Evolutionary conservation across 2,329 filamentous ascomycete genomes (phyloP).

Genomic region (Ophioceras dolichostomum): DNA sequence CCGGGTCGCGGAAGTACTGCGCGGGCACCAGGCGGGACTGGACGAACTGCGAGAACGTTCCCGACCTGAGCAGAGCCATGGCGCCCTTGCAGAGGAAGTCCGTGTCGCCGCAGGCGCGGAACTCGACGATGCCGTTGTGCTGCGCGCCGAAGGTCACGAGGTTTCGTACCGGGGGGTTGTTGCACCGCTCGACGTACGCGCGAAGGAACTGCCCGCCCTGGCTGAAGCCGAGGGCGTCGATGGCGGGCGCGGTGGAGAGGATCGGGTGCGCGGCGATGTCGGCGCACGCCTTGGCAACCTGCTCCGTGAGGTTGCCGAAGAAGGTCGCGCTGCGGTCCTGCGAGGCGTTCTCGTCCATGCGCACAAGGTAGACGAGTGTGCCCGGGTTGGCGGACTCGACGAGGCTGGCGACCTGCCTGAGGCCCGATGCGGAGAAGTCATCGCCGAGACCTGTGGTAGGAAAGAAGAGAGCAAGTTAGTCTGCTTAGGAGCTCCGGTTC

Average conservation of each 20-base stretch:
- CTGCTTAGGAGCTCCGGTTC: background rate
- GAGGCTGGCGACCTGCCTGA: conserved; percentile 59
- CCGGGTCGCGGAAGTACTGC: conserved; percentile 78
- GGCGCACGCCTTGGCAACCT: conserved; percentile 67
- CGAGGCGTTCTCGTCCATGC: conserved; percentile 51
- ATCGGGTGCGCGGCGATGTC: conserved; percentile 65
- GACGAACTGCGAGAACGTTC: conserved; percentile 69
- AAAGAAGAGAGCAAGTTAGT: conserved; percentile 17
- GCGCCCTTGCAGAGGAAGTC: conserved; percentile 78
- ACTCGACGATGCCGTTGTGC: conserved; percentile 83
- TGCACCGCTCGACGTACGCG: conserved; percentile 81
- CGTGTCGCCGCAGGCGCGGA: conserved; percentile 55
- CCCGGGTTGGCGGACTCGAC: conserved; percentile 64
- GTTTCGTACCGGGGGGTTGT: conserved; percentile 58
- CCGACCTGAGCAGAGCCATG: conserved; percentile 63
- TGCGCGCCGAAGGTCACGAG: conserved; percentile 84
- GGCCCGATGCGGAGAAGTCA: conserved; percentile 62
- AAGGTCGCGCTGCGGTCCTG: conserved; percentile 76
- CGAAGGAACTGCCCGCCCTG: conserved; percentile 96
- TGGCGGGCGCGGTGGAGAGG: conserved; percentile 65
- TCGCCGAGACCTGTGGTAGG: conserved; percentile 46
- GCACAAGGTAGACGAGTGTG: conserved; percentile 73
- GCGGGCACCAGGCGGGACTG: conserved; percentile 78
- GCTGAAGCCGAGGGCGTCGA: conserved; percentile 89
- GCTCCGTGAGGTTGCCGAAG: conserved; percentile 75